Evolutionary conservation across 192 early-diverging fungal species (phyloP).

Genomic region (Spizellomyces punctatus): DNA sequence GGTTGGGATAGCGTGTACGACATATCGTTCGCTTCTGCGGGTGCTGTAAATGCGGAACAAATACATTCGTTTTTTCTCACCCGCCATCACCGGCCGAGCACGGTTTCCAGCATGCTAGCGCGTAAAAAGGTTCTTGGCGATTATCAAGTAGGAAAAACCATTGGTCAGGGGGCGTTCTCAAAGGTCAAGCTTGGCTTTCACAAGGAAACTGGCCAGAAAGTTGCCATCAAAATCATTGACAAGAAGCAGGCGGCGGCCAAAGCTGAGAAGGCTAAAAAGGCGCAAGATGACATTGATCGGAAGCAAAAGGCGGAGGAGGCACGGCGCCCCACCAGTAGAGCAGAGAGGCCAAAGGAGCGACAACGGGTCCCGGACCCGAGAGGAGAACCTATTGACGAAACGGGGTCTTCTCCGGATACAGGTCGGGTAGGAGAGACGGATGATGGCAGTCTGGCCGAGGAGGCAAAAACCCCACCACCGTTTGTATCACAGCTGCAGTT

Average conservation of each 20-base stretch:
- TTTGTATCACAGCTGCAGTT: constrained; percentile 51
- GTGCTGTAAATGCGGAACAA: too few species aligned
- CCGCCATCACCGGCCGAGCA: too few species aligned
- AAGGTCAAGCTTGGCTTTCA: constrained; percentile 68
- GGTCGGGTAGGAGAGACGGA: constrained; percentile 16
- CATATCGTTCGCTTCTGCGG: too few species aligned
- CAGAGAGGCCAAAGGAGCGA: background rate
- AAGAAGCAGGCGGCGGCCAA: constrained; percentile 61
- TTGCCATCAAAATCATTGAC: constrained; percentile 67
- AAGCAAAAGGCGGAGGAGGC: constrained; percentile 32
- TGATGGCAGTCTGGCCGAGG: constrained; percentile 4
- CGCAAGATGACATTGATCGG: constrained; percentile 48
- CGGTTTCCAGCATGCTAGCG: constrained; percentile 34
- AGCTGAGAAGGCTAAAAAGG: constrained; percentile 49
- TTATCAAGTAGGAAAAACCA: constrained; percentile 63
- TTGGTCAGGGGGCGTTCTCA: constrained; percentile 68
- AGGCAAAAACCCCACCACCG: constrained; percentile 29
- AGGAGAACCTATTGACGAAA: background rate
- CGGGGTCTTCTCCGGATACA: background rate
- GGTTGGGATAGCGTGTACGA: too few species aligned
- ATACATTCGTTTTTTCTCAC: too few species aligned
- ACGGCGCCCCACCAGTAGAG: constrained; percentile 15
- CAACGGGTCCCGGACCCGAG: background rate
- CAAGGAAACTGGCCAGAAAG: constrained; percentile 62
- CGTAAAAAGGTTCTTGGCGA: constrained; percentile 55